Evolutionary conservation across 2,329 filamentous ascomycete genomes (phyloP).

Genomic region (Tympanopsis confertula): DNA sequence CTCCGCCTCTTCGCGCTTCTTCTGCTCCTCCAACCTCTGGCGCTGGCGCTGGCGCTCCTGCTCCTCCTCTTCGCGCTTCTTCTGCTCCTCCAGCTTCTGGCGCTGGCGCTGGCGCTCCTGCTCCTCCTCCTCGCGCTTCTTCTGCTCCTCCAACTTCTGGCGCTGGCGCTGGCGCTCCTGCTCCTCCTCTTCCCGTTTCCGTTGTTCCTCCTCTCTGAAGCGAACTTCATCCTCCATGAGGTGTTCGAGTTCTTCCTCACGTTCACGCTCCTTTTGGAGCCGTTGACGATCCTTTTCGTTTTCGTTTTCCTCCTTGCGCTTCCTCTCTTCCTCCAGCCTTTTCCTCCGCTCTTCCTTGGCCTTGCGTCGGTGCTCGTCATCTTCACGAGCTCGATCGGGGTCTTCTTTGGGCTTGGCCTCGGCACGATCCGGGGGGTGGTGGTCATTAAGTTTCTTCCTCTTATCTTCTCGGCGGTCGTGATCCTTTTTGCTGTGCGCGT

Average conservation of each 20-base stretch:
- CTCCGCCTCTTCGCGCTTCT: constrained; percentile 5
- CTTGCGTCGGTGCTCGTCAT: background rate
- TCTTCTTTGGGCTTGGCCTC: constrained; percentile 17
- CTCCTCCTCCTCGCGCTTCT: constrained; percentile 17
- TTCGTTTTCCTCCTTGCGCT: constrained; percentile 16
- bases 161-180: constrained; percentile 17
- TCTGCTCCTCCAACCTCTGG: constrained; percentile 8
- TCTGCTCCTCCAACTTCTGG: constrained; percentile 23
- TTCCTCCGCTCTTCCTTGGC: constrained; percentile 9
- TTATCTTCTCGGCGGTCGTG: constrained; percentile 15
- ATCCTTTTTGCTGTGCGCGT: constrained; percentile 20
- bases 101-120: constrained; percentile 15
- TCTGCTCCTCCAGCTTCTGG: constrained; percentile 17
- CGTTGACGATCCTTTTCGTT: constrained; percentile 22
- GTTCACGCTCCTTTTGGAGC: constrained; percentile 13
- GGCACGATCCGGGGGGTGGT: constrained; percentile 11
- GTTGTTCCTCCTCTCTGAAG: constrained; percentile 12
- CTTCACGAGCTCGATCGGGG: constrained; percentile 12
- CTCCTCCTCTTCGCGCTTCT: constrained; percentile 11
- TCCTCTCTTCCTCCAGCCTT: constrained; percentile 19
- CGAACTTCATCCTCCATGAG: constrained; percentile 10
- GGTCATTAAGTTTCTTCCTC: constrained; percentile 17
- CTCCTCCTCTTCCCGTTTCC: constrained; percentile 20
- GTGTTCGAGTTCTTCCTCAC: constrained; percentile 8
- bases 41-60: constrained; percentile 17